Evolutionary conservation across 169 alveolate species (phyloP), one percentile per base, ranked within the genome.

Genomic region (Plasmodium malariae): DNA sequence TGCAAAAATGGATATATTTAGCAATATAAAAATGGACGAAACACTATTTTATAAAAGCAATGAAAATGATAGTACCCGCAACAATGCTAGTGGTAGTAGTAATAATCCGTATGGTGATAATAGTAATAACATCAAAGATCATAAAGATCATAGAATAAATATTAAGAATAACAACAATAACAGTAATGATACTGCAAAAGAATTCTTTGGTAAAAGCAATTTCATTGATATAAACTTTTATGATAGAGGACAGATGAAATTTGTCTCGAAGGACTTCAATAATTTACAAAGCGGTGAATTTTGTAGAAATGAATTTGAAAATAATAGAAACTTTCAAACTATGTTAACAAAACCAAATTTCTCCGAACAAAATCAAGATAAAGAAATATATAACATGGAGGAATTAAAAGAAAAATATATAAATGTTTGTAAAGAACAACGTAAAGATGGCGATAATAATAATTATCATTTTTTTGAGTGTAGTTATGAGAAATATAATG

Each of bases 321-420:
- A 43, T 24, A 36, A 62, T 26, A 63, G 78, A 5, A 43, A 24
- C 30, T 62, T 78, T 57, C 30, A 69, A 51, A 62, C 28, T 34
- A 68, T 24, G 26, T 2, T 30, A 55, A 45, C 80, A 65, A 63
- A 62, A 12, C 48, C 12, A 0, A 78, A 45, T 69, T 55, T 78
- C 21, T 51, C 54, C 21, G 89, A 78, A 6, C 48, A 78, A 45
- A 65, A 12, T 11, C 32, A 40, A 28, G 19, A 48, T 26, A 30
- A 78, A 28, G 28, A 65, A 48, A 78, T 62, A 78, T 26, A 28
- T 34, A 67, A 67, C 54, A 62, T 36, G 2, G 45, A 55, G 12
- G 70, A 65, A 54, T 43, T 78, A 78, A 62, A 68, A 43, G 89
- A 78, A 78, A 78, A 68, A 68, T 55, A 78, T 68, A 17, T 55